phyloP scores from a whole-genome alignment of 345 rosid species.

The Ceriops decandra region DNA sequence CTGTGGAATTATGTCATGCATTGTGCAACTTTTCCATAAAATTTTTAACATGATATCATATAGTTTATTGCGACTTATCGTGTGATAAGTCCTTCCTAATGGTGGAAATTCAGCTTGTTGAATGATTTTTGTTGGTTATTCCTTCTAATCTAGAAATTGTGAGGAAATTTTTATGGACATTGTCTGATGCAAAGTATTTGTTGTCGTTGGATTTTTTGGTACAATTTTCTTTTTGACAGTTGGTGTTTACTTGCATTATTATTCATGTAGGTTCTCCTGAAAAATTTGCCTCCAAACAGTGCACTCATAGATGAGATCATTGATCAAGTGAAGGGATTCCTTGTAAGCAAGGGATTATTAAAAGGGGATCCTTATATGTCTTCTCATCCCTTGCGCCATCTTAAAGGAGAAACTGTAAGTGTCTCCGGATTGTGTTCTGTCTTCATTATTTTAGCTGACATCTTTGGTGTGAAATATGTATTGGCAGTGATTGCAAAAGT shows the following conservation, averaged over 20 bases:
- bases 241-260: neutral
- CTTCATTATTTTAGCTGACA: neutral
- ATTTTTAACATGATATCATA: neutral
- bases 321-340: conserved; percentile 87
- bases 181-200: too few species aligned
- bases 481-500: neutral
- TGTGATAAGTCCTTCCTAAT: neutral
- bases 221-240: neutral
- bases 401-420: conserved; percentile 69
- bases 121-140: neutral
- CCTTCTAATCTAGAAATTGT: neutral
- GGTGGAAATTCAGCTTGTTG: conserved; percentile 3
- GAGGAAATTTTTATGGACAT: too few species aligned
- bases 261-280: conserved; percentile 63
- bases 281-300: conserved; percentile 90
- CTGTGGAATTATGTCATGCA: neutral
- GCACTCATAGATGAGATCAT: conserved; percentile 77
- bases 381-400: conserved; percentile 60
- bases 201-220: neutral
- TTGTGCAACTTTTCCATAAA: neutral
- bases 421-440: neutral
- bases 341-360: conserved; percentile 74
- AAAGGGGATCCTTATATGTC: conserved; percentile 76
- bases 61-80: neutral
- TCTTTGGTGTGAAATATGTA: neutral